Base-by-base conservation (phyloP, 1,139 yeast species). In the Blastobotrys elegans region DNA sequence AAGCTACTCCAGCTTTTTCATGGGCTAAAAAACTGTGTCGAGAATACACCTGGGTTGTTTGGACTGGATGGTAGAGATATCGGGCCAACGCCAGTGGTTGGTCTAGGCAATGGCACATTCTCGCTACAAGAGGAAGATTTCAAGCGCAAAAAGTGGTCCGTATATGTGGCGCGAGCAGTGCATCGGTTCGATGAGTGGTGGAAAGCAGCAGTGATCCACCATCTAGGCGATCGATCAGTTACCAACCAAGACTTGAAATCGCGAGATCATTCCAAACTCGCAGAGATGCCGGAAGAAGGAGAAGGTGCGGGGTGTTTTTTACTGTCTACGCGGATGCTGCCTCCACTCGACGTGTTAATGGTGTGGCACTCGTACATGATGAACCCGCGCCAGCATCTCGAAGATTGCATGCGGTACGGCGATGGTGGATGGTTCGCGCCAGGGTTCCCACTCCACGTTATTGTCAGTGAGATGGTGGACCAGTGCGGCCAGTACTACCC, bases 361-460 rank as follows among this genome's bases (percentile, higher is more conserved):
- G 70, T 71, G 1, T 72, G 75, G 75, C 73, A 72, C 53, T 52
- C 70, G 2, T 64, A 62, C 47, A 50, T 65, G 51, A 54, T 67
- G 48, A 64, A 62, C 44, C 70, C 71, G 2, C 52, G 55, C 26
- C 52, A 66, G 0, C 64, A 56, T 45, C 62, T 66, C 49, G 71
- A 69, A 43, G 62, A 61, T 26, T 63, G 66, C 35, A 42, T 42
- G 40, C 22, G 40, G 14, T 5, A 18, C 18, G 45, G 45, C 2
- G 44, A 40, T 24, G 37, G 37, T n/a, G 38, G 37, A 8, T 40
- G 44, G 44, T 40, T 21, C 30, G 13, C 13, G 4, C 17, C 18
- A 3, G 44, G 44, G 31, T 32, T 40, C 22, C 44, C 44, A 31
- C 17, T 40, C 2, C 22, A 22, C n/a, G 7, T 17, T 3, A 16